Base-by-base conservation (phyloP, 2,329 filamentous ascomycete genomes). In the Sporothrix inflata region DNA sequence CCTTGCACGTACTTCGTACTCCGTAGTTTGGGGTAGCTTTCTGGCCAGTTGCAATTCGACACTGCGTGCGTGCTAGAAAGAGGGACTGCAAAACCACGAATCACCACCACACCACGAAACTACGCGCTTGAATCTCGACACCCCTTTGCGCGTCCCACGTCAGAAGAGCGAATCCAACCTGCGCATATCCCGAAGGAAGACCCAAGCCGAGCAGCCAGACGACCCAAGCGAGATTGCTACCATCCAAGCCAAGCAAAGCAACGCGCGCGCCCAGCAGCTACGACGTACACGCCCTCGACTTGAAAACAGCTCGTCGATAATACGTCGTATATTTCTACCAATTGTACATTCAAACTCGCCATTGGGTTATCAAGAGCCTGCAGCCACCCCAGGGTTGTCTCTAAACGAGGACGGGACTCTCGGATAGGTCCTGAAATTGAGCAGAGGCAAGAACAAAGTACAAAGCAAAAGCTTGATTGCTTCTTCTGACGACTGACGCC, bases 41-140 rank as follows among this genome's bases (percentile, higher is more conserved):
- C 34, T 65, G 60, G n/a, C 60, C 34, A 63, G 27, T 57, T 57
- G 27, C 53, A 6, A 16, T 55, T 55, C 53, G 53, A 30, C 5
- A 55, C 53, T 30, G 53, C 53, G 14, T 12, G 19, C 14, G 30
- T 38, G 57, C 57, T 38, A n/a, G 19, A 40, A 38, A 61, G 55
- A 24, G 57, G 42, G 14, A 24, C 24, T 49, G 42, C 65, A 38
- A 67, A 34, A 38, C 16, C 65, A 12, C 38, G 45, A 51, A 51
- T 34, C 65, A 49, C 30, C 47, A 57, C 30, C 47, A 57, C 67
- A 69, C 67, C 34, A 57, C 27, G 42, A 42, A 38, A 30, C 21
- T n/a, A 42, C 47, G 49, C 66, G 30, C 66, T 42, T 21, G n/a
- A 45, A 47, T 45, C 34, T 45, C 51, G 51, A 30, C 38, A 63